Conservation (phyloP, 2,329 filamentous ascomycete species). For the Colletotrichum sp. region DNA sequence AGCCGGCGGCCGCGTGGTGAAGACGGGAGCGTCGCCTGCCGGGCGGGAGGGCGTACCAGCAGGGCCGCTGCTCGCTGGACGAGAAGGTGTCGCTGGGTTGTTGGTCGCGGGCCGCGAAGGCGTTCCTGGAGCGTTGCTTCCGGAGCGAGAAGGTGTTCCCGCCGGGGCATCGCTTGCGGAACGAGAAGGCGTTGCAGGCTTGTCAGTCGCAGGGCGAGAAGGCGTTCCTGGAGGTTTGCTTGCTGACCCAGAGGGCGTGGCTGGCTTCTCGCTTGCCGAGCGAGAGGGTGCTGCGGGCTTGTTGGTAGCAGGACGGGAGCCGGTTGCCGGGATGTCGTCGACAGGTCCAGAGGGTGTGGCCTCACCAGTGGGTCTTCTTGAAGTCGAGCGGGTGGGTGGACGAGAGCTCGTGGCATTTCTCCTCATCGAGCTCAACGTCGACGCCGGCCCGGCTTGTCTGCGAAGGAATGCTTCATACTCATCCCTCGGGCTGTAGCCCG, state of each 20-base stretch:
- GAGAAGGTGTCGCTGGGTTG: neutral
- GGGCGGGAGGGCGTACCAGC: neutral
- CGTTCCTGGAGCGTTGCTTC: neutral
- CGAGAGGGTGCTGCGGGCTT: neutral
- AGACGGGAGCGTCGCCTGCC: neutral
- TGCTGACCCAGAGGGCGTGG: neutral
- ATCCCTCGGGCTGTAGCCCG: neutral
- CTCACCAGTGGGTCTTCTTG: neutral
- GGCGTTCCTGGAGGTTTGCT: neutral
- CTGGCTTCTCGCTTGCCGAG: neutral
- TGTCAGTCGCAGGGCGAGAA: neutral
- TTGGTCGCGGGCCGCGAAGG: neutral
- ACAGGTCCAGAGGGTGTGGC: neutral
- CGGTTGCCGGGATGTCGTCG: neutral
- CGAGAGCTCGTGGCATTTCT: neutral
- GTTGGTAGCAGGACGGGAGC: neutral
- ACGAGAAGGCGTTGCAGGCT: neutral
- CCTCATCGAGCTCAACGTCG: neutral
- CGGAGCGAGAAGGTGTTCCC: neutral
- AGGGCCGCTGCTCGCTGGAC: neutral
- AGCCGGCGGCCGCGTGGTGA: neutral
- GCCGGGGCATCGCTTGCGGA: neutral
- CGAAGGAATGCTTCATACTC: neutral
- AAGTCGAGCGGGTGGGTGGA: neutral
- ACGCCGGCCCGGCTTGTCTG: neutral